phyloP scores from a whole-genome alignment of 1,284 basidiomycete species.

The Ganoderma boninense region DNA sequence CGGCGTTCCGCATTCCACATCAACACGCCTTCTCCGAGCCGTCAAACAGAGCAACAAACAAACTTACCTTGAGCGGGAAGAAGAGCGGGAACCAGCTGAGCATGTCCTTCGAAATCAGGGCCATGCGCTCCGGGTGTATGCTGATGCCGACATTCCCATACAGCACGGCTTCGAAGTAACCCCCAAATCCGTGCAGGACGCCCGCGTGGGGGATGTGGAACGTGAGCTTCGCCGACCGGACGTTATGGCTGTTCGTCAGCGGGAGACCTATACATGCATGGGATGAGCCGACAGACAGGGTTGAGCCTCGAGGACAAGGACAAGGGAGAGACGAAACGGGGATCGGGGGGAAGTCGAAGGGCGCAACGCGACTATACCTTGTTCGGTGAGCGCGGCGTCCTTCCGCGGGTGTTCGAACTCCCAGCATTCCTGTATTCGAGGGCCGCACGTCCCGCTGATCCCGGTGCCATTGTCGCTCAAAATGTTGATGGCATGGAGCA shows the following conservation, averaged over 20 bases:
- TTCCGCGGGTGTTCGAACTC: conserved; percentile 93
- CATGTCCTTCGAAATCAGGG: conserved; percentile 91
- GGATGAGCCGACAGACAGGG: conserved; percentile 3
- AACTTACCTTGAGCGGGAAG: conserved; percentile 85
- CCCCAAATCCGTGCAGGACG: conserved; percentile 95
- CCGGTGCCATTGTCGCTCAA: conserved; percentile 78
- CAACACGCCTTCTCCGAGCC: neutral
- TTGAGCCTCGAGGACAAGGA: conserved; percentile 13
- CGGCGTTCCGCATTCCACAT: neutral
- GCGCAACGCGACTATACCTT: conserved; percentile 54
- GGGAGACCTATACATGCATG: conserved; percentile 67
- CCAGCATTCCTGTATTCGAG: conserved; percentile 95
- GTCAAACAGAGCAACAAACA: conserved; percentile 1
- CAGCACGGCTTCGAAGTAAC: conserved; percentile 96
- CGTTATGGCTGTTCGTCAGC: conserved; percentile 89
- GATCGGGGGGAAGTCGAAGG: conserved; percentile 3
- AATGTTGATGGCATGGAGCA: conserved; percentile 93
- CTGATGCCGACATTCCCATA: conserved; percentile 92
- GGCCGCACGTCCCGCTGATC: conserved; percentile 73
- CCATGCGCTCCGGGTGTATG: conserved; percentile 91
- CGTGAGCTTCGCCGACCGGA: conserved; percentile 78
- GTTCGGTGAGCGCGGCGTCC: conserved; percentile 77
- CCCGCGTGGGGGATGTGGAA: conserved; percentile 97
- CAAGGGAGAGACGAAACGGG: neutral
- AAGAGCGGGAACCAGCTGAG: conserved; percentile 99